Evolutionary conservation across 2,329 filamentous ascomycete genomes (phyloP), one percentile per base, ranked within the genome.

Genomic region (Penicillium sp.): DNA sequence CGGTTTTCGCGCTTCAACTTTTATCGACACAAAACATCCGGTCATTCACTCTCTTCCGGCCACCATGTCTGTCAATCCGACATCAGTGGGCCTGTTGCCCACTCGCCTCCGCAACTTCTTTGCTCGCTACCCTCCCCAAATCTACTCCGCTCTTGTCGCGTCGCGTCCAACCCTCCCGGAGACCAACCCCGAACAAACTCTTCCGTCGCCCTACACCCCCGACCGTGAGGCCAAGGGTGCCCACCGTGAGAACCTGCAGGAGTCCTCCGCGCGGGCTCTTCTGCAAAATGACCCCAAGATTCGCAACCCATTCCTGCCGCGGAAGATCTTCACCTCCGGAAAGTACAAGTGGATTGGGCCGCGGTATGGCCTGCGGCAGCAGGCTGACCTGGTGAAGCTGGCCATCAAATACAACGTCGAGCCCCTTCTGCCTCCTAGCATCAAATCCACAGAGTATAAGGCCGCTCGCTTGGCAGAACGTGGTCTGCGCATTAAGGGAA

Each of bases 361-460:
- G 0, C 81, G 85, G 50, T 92, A 86, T 76, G 95, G 90, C 5
- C 79, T 95, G 61, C 84, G 94, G 49, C 83, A 89, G 55, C 94
- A 99, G 78, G 92, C 92, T 22, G 89, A 96, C 63, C 81, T 99
- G 22, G 88, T 94, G 63, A 95, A 95, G 75, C 73, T 97, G 64
- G 91, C 94, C 4, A 77, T 82, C 51, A 79, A 87, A 64, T 81
- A 92, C 72, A 88, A 89, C 48, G 87, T 96, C 3, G 88, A 92
- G 71, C 86, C 90, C 56, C 76, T 96, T 61, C 74, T 96, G 54
- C 92, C 92, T 0, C 82, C 81, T 62, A 88, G 87, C 10, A 78
- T 78, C 52, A 96, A 96, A 81, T 85, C 85, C 63, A 87, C 86
- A 2, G 87, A 85, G 80, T 75, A 69, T 61, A 73, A 74, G 71